Evolutionary conservation across 148 eudicot genomes (phyloP).

Genomic region (Cornus florida): DNA sequence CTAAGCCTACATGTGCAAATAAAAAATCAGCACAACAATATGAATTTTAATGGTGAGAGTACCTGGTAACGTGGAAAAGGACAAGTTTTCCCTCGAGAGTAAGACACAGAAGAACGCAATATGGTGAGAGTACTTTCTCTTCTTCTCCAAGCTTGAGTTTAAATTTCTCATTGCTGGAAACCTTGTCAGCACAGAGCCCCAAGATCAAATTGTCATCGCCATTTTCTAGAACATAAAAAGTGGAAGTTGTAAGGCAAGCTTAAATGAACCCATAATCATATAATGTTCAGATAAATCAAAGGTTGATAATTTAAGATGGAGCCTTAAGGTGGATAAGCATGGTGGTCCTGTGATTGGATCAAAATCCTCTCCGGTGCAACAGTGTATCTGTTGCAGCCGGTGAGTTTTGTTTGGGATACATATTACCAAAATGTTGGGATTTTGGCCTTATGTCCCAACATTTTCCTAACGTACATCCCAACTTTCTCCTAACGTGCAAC

Average conservation of each 20-base stretch:
- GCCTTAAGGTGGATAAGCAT: not conserved
- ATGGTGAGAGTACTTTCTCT: slow-evolving; percentile 72
- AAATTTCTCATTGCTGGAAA: slow-evolving; percentile 49
- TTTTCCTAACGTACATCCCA: no score
- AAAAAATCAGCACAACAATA: not conserved
- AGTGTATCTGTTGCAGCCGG: no score
- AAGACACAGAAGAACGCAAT: slow-evolving; percentile 68
- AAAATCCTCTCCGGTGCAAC: no score
- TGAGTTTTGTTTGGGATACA: no score
- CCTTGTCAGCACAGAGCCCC: slow-evolving; percentile 64
- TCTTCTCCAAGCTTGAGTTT: slow-evolving; percentile 63
- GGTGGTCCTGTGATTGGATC: not conserved
- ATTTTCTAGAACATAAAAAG: slow-evolving; percentile 38
- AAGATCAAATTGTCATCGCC: slow-evolving; percentile 81
- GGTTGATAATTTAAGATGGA: not conserved
- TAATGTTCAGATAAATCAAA: not conserved
- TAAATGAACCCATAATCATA: not conserved
- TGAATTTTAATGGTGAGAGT: slow-evolving; percentile 7
- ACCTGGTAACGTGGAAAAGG: slow-evolving; percentile 85
- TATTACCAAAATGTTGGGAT: no score
- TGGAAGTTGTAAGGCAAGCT: not conserved
- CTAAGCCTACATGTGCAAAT: not conserved
- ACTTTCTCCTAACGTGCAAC: no score
- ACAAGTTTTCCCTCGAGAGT: slow-evolving; percentile 84
- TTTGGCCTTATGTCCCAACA: no score